A percentile compares a stretch with the other conserved stretches of the same genome.
These are phyloP conservation scores for Neoscytalidium dimidiatum DNA, from an alignment of 2,329 filamentous ascomycete genomes.

Conservation along the genomic window DNA sequence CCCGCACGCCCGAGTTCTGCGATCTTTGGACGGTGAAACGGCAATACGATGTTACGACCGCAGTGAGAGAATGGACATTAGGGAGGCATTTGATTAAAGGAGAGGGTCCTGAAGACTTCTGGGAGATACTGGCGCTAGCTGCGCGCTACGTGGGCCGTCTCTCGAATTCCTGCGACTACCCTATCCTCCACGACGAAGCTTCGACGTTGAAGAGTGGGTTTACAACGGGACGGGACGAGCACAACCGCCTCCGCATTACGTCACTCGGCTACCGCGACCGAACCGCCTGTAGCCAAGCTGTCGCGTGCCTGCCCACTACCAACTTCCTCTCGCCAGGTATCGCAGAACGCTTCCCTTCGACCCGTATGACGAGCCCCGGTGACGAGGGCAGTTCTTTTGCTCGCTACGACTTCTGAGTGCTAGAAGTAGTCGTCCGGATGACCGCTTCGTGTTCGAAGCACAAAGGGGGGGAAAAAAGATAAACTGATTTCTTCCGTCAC, in stretches of 20 bases:
- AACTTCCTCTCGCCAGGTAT: not conserved
- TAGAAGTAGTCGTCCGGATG: too few relatives aligned
- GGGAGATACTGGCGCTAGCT: too few relatives aligned
- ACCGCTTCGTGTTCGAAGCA: too few relatives aligned
- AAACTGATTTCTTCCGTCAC: too few relatives aligned
- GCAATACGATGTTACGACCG: not conserved
- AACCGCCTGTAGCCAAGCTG: not conserved
- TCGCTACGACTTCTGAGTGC: too few relatives aligned
- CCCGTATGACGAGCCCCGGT: too few relatives aligned
- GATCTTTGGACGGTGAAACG: not conserved
- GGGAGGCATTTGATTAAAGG: not conserved
- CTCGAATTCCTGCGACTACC: not conserved
- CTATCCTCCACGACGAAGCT: not conserved
- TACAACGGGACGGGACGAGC: not conserved
- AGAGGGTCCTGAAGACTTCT: too few relatives aligned
- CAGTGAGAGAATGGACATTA: not conserved
- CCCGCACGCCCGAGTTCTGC: not conserved
- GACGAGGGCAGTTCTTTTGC: too few relatives aligned
- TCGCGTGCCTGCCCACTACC: not conserved
- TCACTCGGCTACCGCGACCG: not conserved
- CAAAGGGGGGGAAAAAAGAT: too few relatives aligned
- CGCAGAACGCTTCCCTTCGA: too few relatives aligned
- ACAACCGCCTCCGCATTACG: slow-evolving; percentile 11
- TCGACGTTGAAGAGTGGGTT: not conserved
- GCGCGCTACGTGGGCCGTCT: too few relatives aligned